These are phyloP conservation scores for Papiliotrema laurentii DNA, from an alignment of 1,284 basidiomycete species.

Conservation along the genomic window DNA sequence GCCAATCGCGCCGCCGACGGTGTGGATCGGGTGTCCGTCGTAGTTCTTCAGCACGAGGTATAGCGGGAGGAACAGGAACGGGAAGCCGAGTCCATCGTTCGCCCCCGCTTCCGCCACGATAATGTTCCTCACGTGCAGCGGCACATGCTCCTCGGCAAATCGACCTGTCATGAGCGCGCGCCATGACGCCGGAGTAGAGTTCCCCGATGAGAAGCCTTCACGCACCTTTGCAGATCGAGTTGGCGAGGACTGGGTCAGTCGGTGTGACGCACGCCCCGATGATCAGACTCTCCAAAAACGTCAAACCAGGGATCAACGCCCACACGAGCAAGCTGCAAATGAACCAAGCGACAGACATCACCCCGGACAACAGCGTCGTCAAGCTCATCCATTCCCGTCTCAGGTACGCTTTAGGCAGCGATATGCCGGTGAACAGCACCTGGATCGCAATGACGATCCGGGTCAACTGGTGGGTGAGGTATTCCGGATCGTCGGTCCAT, in stretches of 20 bases:
- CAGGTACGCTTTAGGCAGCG: constrained; percentile 83
- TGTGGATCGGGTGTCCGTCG: constrained; percentile 35
- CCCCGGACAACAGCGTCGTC: constrained; percentile 72
- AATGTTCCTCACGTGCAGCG: constrained; percentile 43
- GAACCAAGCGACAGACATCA: constrained; percentile 82
- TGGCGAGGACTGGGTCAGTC: constrained; percentile 89
- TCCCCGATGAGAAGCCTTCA: no score
- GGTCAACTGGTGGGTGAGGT: constrained; percentile 65
- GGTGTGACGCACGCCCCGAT: constrained; percentile 92
- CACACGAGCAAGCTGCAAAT: constrained; percentile 76
- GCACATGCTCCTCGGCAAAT: constrained; percentile 44
- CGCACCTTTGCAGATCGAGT: constrained; percentile 54
- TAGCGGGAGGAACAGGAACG: constrained; percentile 85
- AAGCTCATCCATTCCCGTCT: constrained; percentile 79
- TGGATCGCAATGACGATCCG: constrained; percentile 91
- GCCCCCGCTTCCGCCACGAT: constrained; percentile 46
- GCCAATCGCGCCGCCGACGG: constrained; percentile 58
- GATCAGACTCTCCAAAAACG: constrained; percentile 77
- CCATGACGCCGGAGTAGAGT: constrained; percentile 41
- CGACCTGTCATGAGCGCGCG: constrained; percentile 21
- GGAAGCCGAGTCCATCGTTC: constrained; percentile 83
- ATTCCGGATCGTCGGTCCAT: constrained; percentile 21
- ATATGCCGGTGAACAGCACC: constrained; percentile 94
- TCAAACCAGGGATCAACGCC: constrained; percentile 77
- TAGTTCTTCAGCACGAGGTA: constrained; percentile 70